Conservation (phyloP, 108 stramenopile genomes). For the Fragilaria radians region DNA sequence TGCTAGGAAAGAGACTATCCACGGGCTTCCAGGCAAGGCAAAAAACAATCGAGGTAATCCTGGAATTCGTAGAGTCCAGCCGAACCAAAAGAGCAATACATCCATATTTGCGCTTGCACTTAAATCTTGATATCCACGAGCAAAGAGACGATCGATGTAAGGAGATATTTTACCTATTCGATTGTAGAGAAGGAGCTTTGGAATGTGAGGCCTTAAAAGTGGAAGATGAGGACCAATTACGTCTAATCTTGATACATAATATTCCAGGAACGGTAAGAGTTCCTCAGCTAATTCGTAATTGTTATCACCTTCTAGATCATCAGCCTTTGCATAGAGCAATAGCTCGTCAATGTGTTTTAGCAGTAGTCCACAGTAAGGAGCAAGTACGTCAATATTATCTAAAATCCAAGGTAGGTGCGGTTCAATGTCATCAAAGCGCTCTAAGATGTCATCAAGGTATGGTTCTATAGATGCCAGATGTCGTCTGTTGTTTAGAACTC, state of each 20-base stretch:
- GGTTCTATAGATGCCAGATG: conserved; percentile 60
- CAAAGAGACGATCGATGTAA: conserved; percentile 45
- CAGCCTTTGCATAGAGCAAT: conserved; percentile 48
- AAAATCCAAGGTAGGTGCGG: conserved; percentile 73
- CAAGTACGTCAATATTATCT: conserved; percentile 58
- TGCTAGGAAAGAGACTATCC: conserved; percentile 45
- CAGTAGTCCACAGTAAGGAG: conserved; percentile 65
- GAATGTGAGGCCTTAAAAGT: conserved; percentile 61
- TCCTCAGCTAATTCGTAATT: conserved; percentile 51
- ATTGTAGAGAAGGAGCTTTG: conserved; percentile 49
- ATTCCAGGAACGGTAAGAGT: conserved; percentile 54
- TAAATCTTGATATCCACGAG: conserved; percentile 52
- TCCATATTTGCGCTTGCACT: conserved; percentile 62
- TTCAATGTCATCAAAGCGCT: conserved; percentile 66
- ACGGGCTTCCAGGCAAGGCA: conserved; percentile 42
- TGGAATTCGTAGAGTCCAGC: conserved; percentile 63
- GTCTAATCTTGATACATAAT: conserved; percentile 50
- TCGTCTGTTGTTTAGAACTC: conserved; percentile 56
- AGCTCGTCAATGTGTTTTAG: conserved; percentile 66
- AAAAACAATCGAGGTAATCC: conserved; percentile 43
- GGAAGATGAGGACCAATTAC: conserved; percentile 60
- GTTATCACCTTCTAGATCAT: conserved; percentile 8
- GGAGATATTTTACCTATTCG: conserved; percentile 56
- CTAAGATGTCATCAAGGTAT: conserved; percentile 44
- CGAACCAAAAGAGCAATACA: conserved; percentile 64